Percentiles rank a stretch among this genome's conserved stretches.
These are phyloP conservation scores for Pseudogymnoascus verrucosus DNA, from an alignment of 2,329 filamentous ascomycete species.

Conservation along the genomic window DNA sequence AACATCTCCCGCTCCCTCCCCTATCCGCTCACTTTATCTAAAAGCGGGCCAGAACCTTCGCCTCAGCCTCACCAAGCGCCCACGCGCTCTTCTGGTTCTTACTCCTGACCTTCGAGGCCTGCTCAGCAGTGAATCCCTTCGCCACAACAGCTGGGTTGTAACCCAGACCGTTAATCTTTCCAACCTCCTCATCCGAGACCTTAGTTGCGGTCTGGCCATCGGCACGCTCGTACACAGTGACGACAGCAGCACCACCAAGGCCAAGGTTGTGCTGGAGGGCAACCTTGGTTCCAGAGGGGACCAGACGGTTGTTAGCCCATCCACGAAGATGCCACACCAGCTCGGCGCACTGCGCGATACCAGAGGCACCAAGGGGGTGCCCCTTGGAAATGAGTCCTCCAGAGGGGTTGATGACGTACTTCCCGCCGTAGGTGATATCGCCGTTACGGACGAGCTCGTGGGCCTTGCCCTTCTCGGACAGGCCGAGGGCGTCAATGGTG, in stretches of 20 bases:
- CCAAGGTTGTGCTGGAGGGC: slow-evolving; percentile 91
- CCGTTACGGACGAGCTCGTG: slow-evolving; percentile 82
- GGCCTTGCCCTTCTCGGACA: slow-evolving; percentile 72
- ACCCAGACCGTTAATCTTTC: slow-evolving; percentile 59
- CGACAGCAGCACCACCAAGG: slow-evolving; percentile 81
- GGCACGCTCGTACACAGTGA: slow-evolving; percentile 78
- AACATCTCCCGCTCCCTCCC: neutral
- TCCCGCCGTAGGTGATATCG: slow-evolving; percentile 85
- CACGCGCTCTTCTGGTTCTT: slow-evolving; percentile 57
- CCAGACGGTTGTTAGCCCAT: slow-evolving; percentile 85
- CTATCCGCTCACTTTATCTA: slow-evolving; percentile 25
- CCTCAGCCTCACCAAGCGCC: slow-evolving; percentile 68
- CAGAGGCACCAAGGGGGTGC: slow-evolving; percentile 86
- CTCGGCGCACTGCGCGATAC: slow-evolving; percentile 92
- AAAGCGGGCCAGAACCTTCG: slow-evolving; percentile 67
- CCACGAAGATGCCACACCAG: slow-evolving; percentile 91
- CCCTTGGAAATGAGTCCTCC: slow-evolving; percentile 95
- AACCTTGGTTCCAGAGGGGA: slow-evolving; percentile 53
- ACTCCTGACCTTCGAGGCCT: slow-evolving; percentile 65
- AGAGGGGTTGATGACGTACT: slow-evolving; percentile 80
- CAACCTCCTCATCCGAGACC: slow-evolving; percentile 52
- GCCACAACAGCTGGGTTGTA: slow-evolving; percentile 91
- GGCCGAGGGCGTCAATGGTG: slow-evolving; percentile 75
- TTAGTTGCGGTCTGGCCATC: slow-evolving; percentile 58
- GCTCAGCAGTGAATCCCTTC: slow-evolving; percentile 74